Percentiles rank a stretch among this genome's conserved stretches.
phyloP scores from a whole-genome alignment of 768 basidiomycete genomes.

The Phlegmacium glaucopus region DNA sequence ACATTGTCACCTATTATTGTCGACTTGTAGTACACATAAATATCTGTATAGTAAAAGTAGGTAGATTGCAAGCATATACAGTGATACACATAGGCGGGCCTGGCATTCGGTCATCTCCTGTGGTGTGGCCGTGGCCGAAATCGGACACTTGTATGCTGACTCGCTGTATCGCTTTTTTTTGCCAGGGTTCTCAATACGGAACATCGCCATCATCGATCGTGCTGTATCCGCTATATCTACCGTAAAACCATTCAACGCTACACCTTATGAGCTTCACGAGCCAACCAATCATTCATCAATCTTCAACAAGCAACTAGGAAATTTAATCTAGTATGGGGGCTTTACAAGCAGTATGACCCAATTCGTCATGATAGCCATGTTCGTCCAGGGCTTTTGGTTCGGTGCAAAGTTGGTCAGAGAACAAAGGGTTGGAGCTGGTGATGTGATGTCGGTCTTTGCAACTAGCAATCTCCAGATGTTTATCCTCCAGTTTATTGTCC shows the following conservation, averaged over 20 bases:
- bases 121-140: too few species aligned
- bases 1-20: too few species aligned
- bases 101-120: too few species aligned
- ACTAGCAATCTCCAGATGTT: conserved; percentile 84
- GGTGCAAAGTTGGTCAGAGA: conserved; percentile 86
- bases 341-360: conserved; percentile 63
- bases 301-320: conserved; percentile 46
- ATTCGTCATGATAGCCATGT: conserved; percentile 87
- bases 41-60: too few species aligned
- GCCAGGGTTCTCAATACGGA: too few species aligned
- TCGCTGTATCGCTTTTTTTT: too few species aligned
- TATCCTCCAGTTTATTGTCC: conserved; percentile 73
- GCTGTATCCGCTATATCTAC: conserved; percentile 76
- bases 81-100: too few species aligned
- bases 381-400: conserved; percentile 97
- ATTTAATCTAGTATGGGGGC: conserved; percentile 76
- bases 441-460: conserved; percentile 94
- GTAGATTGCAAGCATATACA: too few species aligned
- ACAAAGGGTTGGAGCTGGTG: conserved; percentile 63
- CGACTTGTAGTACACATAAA: too few species aligned
- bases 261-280: conserved; percentile 39
- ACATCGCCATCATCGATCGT: conserved; percentile 78
- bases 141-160: too few species aligned
- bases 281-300: conserved; percentile 40
- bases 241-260: conserved; percentile 91